Evolutionary conservation across 2,329 filamentous ascomycete species (phyloP).

Genomic region (Venturia asperata): DNA sequence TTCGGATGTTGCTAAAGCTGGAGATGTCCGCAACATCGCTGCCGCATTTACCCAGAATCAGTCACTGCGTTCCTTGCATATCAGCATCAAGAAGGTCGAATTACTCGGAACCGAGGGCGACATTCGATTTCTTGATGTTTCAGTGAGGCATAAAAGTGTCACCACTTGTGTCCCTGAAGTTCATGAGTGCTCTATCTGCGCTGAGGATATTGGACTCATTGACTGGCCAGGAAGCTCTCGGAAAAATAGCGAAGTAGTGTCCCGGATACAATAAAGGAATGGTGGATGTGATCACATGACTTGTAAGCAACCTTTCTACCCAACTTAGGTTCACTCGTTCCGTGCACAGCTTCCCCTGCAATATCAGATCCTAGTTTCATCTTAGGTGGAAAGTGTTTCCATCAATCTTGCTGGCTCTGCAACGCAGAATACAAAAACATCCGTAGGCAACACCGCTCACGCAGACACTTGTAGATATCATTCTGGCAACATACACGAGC

Average conservation of each 20-base stretch:
- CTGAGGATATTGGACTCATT: neutral
- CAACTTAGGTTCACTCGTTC: neutral
- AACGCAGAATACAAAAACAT: conserved; percentile 7
- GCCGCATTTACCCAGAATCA: neutral
- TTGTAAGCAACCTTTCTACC: neutral
- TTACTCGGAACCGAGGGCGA: neutral
- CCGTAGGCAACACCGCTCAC: conserved; percentile 11
- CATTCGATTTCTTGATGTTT: neutral
- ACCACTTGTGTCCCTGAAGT: neutral
- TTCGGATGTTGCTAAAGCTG: neutral
- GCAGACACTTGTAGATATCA: neutral
- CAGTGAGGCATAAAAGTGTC: neutral
- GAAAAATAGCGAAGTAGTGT: neutral
- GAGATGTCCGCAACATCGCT: neutral
- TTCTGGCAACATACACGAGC: neutral
- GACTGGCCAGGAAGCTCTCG: neutral
- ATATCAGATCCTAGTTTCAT: neutral
- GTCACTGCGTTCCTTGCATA: neutral
- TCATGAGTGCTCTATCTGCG: neutral
- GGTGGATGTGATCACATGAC: conserved; percentile 17
- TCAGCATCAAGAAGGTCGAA: neutral
- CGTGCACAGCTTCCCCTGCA: neutral
- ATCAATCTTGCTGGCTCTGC: conserved; percentile 16
- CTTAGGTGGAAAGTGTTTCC: neutral
- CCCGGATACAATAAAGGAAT: conserved; percentile 13